Percentiles rank a stretch among this genome's conserved stretches.
Conservation (phyloP, 768 basidiomycete species). For the Lyophyllum atratum region DNA sequence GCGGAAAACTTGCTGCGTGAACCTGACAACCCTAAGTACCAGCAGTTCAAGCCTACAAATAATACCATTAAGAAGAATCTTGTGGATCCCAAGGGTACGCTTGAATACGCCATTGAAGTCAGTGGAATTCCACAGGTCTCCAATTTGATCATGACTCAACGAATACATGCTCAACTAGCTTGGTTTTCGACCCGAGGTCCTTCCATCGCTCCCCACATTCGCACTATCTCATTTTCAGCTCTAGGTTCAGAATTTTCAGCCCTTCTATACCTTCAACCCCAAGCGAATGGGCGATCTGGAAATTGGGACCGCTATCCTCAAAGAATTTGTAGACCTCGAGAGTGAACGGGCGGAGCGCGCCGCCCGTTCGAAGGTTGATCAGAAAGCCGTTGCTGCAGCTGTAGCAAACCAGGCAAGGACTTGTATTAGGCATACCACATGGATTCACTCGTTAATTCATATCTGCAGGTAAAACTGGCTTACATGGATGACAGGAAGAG, state of each 20-base stretch:
- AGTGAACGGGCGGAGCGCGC: slow-evolving; percentile 49
- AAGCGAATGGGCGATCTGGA: slow-evolving; percentile 54
- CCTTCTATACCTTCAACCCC: slow-evolving; percentile 65
- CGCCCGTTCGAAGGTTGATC: slow-evolving; percentile 49
- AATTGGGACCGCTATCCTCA: slow-evolving; percentile 66
- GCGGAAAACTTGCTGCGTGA: slow-evolving; percentile 75
- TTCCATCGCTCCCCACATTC: background rate
- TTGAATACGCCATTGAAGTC: slow-evolving; percentile 82
- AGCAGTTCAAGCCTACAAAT: slow-evolving; percentile 79
- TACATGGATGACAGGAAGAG: slow-evolving; percentile 77
- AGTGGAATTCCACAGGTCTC: slow-evolving; percentile 27
- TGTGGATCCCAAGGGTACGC: slow-evolving; percentile 70
- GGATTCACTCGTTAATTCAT: background rate
- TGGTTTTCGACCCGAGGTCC: slow-evolving; percentile 68
- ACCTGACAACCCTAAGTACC: slow-evolving; percentile 72
- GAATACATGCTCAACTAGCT: slow-evolving; percentile 44
- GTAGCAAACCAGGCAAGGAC: slow-evolving; percentile 54
- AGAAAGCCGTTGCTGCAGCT: slow-evolving; percentile 58
- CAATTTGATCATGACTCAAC: slow-evolving; percentile 6
- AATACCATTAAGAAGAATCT: slow-evolving; percentile 62
- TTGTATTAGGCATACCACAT: background rate
- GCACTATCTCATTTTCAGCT: background rate
- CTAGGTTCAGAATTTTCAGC: slow-evolving; percentile 73
- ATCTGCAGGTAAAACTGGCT: slow-evolving; percentile 67
- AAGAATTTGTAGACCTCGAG: slow-evolving; percentile 60